phyloP scores from a whole-genome alignment of 2,329 filamentous ascomycete genomes.

The Aspergillus costaricaensis region DNA sequence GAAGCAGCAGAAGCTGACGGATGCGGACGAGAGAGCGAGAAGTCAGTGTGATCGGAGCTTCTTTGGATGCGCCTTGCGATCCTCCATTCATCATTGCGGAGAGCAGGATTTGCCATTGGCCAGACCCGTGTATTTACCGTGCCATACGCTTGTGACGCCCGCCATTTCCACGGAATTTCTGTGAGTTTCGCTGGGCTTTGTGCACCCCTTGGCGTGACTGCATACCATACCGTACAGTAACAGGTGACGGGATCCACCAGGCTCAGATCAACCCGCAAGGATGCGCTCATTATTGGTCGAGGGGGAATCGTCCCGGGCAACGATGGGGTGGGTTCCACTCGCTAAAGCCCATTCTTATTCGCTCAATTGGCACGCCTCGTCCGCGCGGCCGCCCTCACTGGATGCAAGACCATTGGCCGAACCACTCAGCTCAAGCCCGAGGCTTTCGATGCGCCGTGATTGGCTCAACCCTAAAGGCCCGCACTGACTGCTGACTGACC shows the following conservation, averaged over 20 bases:
- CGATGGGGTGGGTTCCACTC: conserved; percentile 5
- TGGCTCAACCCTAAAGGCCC: conserved; percentile 12
- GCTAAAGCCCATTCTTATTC: conserved; percentile 7
- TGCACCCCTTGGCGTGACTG: not conserved
- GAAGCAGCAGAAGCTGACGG: conserved; percentile 21
- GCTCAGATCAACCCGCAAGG: conserved; percentile 25
- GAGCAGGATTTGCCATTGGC: conserved; percentile 17
- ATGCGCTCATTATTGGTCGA: conserved; percentile 24
- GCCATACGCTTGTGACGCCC: conserved; percentile 3
- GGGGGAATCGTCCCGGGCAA: conserved; percentile 13
- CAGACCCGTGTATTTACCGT: conserved; percentile 16
- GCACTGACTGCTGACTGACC: conserved; percentile 4
- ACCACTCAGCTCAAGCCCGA: not conserved
- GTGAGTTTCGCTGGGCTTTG: too few relatives aligned
- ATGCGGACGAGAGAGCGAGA: conserved; percentile 13
- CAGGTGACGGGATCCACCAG: conserved; percentile 10
- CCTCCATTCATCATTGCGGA: conserved; percentile 17
- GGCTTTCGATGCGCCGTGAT: conserved; percentile 13
- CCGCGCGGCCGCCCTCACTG: conserved; percentile 23
- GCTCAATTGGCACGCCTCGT: conserved; percentile 10
- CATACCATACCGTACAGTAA: conserved; percentile 21
- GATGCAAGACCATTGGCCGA: conserved; percentile 19
- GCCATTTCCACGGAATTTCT: too few relatives aligned
- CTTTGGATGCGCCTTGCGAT: conserved; percentile 14
- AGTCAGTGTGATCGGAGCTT: conserved; percentile 15